A percentile compares a stretch with the other conserved stretches of the same genome.
Evolutionary conservation across 257 asterid genomes (phyloP).

Genomic region (Primulina huaijiensis): DNA sequence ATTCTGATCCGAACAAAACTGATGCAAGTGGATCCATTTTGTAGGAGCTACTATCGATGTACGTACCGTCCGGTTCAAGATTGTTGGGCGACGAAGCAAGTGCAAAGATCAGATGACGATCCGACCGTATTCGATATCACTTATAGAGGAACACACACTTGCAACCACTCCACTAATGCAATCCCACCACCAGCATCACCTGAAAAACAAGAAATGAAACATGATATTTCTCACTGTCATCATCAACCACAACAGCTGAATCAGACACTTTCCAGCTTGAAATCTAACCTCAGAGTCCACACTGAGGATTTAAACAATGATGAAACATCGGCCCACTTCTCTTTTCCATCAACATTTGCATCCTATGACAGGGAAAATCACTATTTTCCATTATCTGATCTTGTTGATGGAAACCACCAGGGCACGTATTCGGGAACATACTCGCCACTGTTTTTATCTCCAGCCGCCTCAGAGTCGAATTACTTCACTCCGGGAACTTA

Average conservation of each 20-base stretch:
- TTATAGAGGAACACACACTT: conserved; percentile 69
- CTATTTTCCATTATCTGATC: conserved; percentile 35
- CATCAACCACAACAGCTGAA: conserved; percentile 35
- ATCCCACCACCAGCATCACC: conserved; percentile 43
- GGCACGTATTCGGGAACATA: conserved; percentile 34
- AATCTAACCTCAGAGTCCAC: conserved; percentile 59
- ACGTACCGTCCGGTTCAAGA: conserved; percentile 55
- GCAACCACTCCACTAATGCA: conserved; percentile 36
- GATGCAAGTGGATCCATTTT: conserved; percentile 20
- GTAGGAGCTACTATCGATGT: conserved; percentile 95
- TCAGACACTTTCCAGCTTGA: conserved; percentile 40
- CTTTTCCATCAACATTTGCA: conserved; percentile 55
- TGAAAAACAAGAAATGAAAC: conserved; percentile 41
- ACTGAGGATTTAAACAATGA: conserved; percentile 40
- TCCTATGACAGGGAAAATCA: conserved; percentile 36
- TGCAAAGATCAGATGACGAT: conserved; percentile 88
- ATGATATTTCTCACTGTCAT: conserved; percentile 16
- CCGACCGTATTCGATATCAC: conserved; percentile 70
- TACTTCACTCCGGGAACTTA: conserved; percentile 30
- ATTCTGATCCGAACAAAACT: not conserved
- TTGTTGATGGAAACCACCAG: conserved; percentile 41
- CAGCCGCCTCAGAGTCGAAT: conserved; percentile 41
- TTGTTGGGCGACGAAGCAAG: conserved; percentile 96
- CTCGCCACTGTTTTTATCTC: conserved; percentile 41
- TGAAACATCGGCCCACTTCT: conserved; percentile 40